Percentiles rank a stretch among this genome's conserved stretches.
Evolutionary conservation across 2,329 filamentous ascomycete species (phyloP).

Genomic region (Neonectria faginata): DNA sequence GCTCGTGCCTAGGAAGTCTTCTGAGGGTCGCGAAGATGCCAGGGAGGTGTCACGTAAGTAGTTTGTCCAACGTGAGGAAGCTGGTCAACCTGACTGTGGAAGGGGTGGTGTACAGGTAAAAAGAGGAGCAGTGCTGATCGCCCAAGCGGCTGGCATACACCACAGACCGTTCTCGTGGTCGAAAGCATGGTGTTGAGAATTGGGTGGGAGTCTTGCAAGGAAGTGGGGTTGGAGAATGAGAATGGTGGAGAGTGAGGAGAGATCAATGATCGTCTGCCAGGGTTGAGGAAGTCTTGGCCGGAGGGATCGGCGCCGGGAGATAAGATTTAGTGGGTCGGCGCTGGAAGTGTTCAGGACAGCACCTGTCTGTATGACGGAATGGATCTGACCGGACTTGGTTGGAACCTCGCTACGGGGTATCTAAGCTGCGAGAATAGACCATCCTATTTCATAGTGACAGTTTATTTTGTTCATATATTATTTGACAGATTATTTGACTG

Average conservation of each 20-base stretch:
- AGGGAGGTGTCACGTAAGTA: not conserved
- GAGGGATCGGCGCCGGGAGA: constrained; percentile 13
- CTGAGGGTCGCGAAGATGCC: not conserved
- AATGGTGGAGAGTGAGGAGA: not conserved
- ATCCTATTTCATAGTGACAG: too few species aligned
- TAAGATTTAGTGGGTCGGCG: constrained; percentile 35
- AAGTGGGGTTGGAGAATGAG: constrained; percentile 16
- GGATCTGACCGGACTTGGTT: too few species aligned
- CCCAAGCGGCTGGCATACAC: not conserved
- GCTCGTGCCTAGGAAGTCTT: not conserved
- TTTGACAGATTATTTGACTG: not conserved
- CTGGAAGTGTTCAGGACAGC: not conserved
- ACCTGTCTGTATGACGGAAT: not conserved
- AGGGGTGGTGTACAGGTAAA: not conserved
- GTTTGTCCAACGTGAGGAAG: not conserved
- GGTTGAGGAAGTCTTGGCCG: not conserved
- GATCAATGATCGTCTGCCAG: constrained; percentile 11
- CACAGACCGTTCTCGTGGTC: not conserved
- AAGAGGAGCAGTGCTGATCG: not conserved
- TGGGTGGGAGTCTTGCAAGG: not conserved
- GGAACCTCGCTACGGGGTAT: too few species aligned
- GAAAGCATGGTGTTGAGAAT: constrained; percentile 20
- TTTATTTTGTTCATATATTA: too few species aligned
- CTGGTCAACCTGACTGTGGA: not conserved
- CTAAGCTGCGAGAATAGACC: too few species aligned